These are phyloP conservation scores for Musa troglodytarum DNA, from an alignment of 176 grass and related monocot species.

Conservation along the genomic window DNA sequence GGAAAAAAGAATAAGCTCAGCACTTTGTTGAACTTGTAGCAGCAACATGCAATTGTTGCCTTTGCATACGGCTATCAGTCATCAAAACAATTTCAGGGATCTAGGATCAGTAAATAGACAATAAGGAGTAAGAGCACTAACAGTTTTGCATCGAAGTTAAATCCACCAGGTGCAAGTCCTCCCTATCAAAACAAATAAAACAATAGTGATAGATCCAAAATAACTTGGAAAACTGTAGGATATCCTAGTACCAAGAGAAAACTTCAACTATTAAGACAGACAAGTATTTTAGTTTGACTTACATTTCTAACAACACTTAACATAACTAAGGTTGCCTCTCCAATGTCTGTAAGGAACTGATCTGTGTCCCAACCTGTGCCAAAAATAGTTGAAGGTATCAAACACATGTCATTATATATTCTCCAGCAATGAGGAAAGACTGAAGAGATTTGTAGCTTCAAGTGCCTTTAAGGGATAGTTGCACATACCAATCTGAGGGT, in stretches of 20 bases:
- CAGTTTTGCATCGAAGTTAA: conserved; percentile 98
- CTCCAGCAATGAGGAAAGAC: background rate
- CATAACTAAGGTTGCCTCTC: conserved; percentile 91
- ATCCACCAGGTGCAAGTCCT: conserved; percentile 91
- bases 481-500: conserved; percentile 71
- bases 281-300: conserved; percentile 19
- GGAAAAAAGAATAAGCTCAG: conserved; percentile 7
- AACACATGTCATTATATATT: background rate
- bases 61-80: no score
- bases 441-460: background rate
- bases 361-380: conserved; percentile 91
- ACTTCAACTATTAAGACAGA: background rate
- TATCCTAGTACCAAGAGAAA: no score
- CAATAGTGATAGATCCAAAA: background rate
- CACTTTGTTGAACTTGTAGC: no score
- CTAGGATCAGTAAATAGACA: background rate
- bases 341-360: conserved; percentile 90
- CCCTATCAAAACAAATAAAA: conserved; percentile 36
- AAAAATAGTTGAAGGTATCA: background rate
- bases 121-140: conserved; percentile 25
- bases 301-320: conserved; percentile 97
- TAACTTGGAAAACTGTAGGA: background rate
- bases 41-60: no score
- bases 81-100: no score
- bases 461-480: conserved; percentile 7